These are phyloP conservation scores for Tetrastigma voinierianum DNA, from an alignment of 164 flowering plant species.

Conservation along the genomic window DNA sequence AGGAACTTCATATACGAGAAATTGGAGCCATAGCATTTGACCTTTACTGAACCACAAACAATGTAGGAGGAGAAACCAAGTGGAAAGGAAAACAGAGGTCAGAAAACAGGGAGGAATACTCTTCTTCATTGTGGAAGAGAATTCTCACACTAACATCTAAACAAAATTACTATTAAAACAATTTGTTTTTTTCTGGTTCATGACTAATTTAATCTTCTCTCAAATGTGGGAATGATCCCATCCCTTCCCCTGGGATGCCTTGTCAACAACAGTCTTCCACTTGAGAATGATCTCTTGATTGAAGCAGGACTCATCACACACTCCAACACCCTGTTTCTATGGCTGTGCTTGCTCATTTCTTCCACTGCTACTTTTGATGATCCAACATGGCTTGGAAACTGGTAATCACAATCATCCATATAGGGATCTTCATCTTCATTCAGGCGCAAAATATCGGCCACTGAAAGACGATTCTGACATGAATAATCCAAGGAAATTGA, in stretches of 20 bases:
- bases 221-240: slow-evolving; percentile 17
- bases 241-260: slow-evolving; percentile 37
- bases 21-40: too few species aligned
- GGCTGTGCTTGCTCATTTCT: slow-evolving; percentile 25
- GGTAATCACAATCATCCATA: slow-evolving; percentile 2
- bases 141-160: too few species aligned
- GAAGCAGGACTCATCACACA: slow-evolving; percentile 35
- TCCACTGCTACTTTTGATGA: slow-evolving; percentile 31
- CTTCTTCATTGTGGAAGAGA: too few species aligned
- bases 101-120: too few species aligned
- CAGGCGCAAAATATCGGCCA: slow-evolving; percentile 45
- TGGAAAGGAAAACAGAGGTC: too few species aligned
- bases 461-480: slow-evolving; percentile 25
- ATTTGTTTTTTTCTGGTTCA: too few species aligned
- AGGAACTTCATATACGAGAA: too few species aligned
- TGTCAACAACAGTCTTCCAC: slow-evolving; percentile 55
- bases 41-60: too few species aligned
- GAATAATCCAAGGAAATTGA: slow-evolving; percentile 62
- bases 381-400: slow-evolving; percentile 13
- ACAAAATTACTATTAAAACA: too few species aligned
- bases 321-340: slow-evolving; percentile 32
- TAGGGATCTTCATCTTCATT: slow-evolving; percentile 23
- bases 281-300: slow-evolving; percentile 70
- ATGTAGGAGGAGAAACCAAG: too few species aligned
- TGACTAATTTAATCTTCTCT: too few species aligned